These are phyloP conservation scores for Lonicera japonica DNA, from an alignment of 129 eudicot species.

Conservation along the genomic window DNA sequence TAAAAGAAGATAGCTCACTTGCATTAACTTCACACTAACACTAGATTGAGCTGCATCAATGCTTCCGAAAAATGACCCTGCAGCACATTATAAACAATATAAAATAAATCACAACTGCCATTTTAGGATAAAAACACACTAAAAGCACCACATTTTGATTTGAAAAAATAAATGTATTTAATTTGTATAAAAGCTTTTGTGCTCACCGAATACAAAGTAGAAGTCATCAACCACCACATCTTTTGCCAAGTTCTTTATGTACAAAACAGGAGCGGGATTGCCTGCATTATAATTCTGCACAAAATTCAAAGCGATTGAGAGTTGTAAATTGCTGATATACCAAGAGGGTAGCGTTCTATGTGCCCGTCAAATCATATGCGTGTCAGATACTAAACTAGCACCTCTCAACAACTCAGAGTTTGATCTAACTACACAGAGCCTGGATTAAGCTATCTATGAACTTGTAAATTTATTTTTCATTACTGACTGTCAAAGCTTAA, in stretches of 20 bases:
- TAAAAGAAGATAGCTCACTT: constrained; percentile 31
- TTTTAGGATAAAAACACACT: neutral
- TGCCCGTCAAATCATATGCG: neutral
- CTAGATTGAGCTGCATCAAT: constrained; percentile 55
- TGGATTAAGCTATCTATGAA: no score
- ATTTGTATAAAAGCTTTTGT: neutral
- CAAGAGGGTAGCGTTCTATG: no score
- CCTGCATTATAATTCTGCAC: constrained; percentile 86
- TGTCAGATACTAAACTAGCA: no score
- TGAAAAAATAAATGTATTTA: no score
- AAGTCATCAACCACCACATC: constrained; percentile 83
- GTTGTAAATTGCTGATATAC: neutral
- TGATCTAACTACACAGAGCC: no score
- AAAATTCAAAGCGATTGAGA: neutral
- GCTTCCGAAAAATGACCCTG: constrained; percentile 84
- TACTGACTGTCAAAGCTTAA: no score
- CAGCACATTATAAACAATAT: constrained; percentile 10
- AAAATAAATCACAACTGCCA: neutral
- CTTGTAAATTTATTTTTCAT: no score
- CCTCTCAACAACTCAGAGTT: neutral
- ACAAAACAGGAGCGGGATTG: constrained; percentile 70
- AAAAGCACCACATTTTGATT: constrained; percentile 3
- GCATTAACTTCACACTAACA: constrained; percentile 76
- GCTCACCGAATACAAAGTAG: constrained; percentile 72
- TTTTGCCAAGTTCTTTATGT: constrained; percentile 90